Conservation (phyloP, 345 rosid genomes). For the Corchorus capsularis region DNA sequence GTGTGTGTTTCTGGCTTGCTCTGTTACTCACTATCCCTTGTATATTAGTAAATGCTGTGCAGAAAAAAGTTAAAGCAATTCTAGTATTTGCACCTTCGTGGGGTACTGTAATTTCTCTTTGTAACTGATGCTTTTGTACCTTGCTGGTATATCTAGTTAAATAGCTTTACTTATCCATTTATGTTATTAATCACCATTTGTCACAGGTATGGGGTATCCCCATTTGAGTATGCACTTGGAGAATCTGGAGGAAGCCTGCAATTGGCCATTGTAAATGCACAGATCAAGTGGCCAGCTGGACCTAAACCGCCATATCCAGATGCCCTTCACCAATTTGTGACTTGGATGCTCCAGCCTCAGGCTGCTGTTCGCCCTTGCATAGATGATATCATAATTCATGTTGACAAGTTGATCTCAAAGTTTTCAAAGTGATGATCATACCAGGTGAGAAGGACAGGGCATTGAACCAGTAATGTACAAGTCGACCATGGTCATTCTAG, state of each 20-base stretch:
- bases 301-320: constrained; percentile 89
- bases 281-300: constrained; percentile 95
- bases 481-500: constrained; percentile 8
- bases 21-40: not conserved
- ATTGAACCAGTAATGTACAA: not conserved
- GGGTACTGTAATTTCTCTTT: not conserved
- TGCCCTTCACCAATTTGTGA: constrained; percentile 87
- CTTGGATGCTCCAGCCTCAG: constrained; percentile 98
- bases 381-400: constrained; percentile 85
- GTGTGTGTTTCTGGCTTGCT: not conserved
- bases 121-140: not conserved
- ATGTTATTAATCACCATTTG: not conserved
- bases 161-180: not conserved
- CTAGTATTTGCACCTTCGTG: not conserved
- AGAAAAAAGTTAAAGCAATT: not conserved
- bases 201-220: constrained; percentile 86
- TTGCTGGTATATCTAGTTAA: not conserved
- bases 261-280: constrained; percentile 87
- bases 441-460: not conserved
- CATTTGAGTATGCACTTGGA: constrained; percentile 96
- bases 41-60: not conserved
- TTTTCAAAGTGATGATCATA: constrained; percentile 48
- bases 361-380: constrained; percentile 83
- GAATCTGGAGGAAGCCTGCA: constrained; percentile 99
- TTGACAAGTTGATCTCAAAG: constrained; percentile 88